These are phyloP conservation scores for Kalmanozyma brasiliensis DNA, from an alignment of 1,284 basidiomycete genomes.

Conservation along the genomic window DNA sequence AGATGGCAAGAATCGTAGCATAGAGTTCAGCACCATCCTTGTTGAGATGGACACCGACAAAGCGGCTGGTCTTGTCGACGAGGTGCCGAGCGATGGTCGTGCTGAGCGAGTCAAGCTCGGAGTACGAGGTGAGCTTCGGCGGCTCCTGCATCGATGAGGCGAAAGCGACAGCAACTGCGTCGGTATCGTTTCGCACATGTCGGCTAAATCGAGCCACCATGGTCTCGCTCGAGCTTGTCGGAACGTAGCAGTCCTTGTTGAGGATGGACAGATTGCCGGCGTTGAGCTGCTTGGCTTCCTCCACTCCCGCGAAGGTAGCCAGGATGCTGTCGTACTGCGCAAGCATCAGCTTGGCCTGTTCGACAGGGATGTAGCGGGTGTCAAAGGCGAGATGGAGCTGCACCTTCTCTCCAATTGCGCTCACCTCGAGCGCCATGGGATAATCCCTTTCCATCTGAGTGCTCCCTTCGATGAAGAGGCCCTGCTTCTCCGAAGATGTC, in stretches of 20 bases:
- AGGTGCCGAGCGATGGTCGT: constrained; percentile 44
- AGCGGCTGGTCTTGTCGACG: constrained; percentile 5
- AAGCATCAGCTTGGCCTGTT: constrained; percentile 51
- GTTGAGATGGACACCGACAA: constrained; percentile 57
- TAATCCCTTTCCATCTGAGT: constrained; percentile 56
- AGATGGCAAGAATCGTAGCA: constrained; percentile 55
- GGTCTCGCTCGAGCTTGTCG: constrained; percentile 21
- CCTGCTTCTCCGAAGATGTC: neutral
- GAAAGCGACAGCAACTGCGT: constrained; percentile 52
- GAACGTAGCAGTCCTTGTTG: constrained; percentile 43
- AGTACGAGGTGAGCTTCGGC: constrained; percentile 42
- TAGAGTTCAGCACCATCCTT: constrained; percentile 56
- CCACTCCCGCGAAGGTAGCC: neutral
- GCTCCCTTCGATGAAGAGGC: constrained; percentile 14
- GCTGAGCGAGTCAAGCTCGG: constrained; percentile 51
- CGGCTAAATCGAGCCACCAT: constrained; percentile 47
- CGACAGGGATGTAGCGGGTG: constrained; percentile 26
- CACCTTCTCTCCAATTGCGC: constrained; percentile 29
- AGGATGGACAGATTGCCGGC: constrained; percentile 24
- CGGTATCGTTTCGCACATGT: constrained; percentile 30
- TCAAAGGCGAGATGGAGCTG: constrained; percentile 46
- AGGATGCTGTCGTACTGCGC: constrained; percentile 44
- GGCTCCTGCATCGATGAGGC: constrained; percentile 29
- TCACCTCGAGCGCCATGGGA: constrained; percentile 57
- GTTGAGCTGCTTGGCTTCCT: neutral